Evolutionary conservation across 441 rosid species (phyloP), one percentile per base, ranked within the genome.

Genomic region (Macaranga tanarius): DNA sequence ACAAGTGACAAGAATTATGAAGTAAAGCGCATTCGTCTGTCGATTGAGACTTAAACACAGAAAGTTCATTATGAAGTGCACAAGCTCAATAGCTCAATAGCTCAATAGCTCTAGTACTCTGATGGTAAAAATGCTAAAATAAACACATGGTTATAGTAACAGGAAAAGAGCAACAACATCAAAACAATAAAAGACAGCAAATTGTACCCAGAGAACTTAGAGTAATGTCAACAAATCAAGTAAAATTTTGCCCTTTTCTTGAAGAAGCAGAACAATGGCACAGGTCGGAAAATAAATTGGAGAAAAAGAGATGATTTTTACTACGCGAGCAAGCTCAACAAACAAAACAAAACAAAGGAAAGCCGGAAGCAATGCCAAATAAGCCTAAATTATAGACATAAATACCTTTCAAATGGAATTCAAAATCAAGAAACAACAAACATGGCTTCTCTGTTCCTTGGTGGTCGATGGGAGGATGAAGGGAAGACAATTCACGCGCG

Each of bases 401-500:
- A n/a, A 54, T 61, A 61, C 54, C 20, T 44, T 23, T 11, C 52
- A 48, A 15, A 48, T 48, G 13, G 52, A 48, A 15, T 11, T 12
- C 52, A 48, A 48, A 15, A 48, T 11, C 52, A 48, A 48, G 12
- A 15, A 54, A 26, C 31, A 34, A 25, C 9, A 28, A 69, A 51
- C 72, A 69, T 55, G 61, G 45, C 64, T 23, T 25, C 65, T 47
- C 20, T 17, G 42, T 38, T 34, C 2, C 47, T 15, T 17, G 25
- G 26, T 1, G 64, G 15, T 25, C 11, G 23, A 13, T 34, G 10
- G 16, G 52, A 57, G 51, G 55, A 25, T 0, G 52, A 61, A 6
- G 62, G 25, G 38, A 68, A 54, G 16, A 26, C 42, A 66, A 10
- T 17, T 50, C 58, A 66, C 70, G 70, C 57, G 70, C 59, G 25